Base-by-base conservation (phyloP, 179 eudicot species). In the Drosera spatulata region DNA sequence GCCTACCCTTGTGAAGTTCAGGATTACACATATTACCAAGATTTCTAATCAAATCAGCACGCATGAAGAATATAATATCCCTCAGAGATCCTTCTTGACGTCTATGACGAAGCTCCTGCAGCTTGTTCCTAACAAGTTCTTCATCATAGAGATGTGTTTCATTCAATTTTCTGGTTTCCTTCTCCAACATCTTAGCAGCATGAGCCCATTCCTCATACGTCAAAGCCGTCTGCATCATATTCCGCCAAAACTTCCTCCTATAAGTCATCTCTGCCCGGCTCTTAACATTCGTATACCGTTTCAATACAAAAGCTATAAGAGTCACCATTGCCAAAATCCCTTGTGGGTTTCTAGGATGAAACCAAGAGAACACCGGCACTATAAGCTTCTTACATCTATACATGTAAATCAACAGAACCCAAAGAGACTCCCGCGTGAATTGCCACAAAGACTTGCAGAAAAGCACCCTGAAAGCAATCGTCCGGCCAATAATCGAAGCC, bases 1-100 rank as follows among this genome's bases (percentile, higher is more conserved):
- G 97, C 69, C 90, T 81, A 22, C 88, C 95, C 70, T 89, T 86
- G 62, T 89, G 99, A 59, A 89, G 94, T 80, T 93, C 85, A 0
- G 97, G 86, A 52, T 89, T 89, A 69, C 99, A 93, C 95, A 93
- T 89, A 71, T 93, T 89, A 56, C 97, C 97, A 4, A 93, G 85
- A 62, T 89, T 93, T 62, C 97, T 81, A 51, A 89, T 78, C 5
- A 89, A 77, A 64, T 93, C 99, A 2, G 99, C 95, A 44, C 97
- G 75, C 99, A 93, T 89, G 60, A 71, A 89, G 61, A 93, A 93
- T 53, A 93, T 83, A 50, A 93, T 82, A 48, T 89, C 97, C 59
- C 91, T 78, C 37, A 89, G 56, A 3, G 86, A 89, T 44, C 88
- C 86, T 54, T 86, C 88, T 64, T 89, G 88, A 4, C 96, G 87